phyloP scores from a whole-genome alignment of 306 rosid species.

The Pterocarpus santalinus region DNA sequence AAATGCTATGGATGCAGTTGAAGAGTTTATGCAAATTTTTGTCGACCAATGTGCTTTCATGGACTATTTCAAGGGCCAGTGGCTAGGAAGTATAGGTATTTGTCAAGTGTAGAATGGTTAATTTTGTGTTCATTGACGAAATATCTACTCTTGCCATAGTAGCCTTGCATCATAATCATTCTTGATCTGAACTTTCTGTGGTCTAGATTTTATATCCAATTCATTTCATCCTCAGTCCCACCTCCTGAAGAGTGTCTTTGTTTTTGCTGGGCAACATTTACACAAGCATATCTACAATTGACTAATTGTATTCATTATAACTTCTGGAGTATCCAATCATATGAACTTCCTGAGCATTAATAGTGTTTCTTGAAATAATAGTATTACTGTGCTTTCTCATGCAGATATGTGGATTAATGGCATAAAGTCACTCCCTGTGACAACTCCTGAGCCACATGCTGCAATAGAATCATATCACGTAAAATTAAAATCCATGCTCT shows the following conservation, averaged over 20 bases:
- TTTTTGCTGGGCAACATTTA: slow-evolving; percentile 12
- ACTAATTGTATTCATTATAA: slow-evolving; percentile 1
- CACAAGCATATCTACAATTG: slow-evolving; percentile 22
- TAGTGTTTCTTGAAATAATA: slow-evolving; percentile 31
- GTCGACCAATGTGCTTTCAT: slow-evolving; percentile 78
- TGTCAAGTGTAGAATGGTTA: slow-evolving; percentile 36
- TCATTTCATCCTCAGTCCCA: slow-evolving; percentile 24
- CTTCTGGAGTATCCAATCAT: slow-evolving; percentile 21
- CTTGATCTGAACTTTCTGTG: slow-evolving; percentile 11
- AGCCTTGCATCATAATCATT: slow-evolving; percentile 33
- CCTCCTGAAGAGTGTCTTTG: not conserved
- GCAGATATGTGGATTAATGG: slow-evolving; percentile 77
- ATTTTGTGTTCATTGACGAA: slow-evolving; percentile 35
- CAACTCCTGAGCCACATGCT: slow-evolving; percentile 72
- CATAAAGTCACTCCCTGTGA: slow-evolving; percentile 65
- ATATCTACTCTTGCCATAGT: slow-evolving; percentile 9
- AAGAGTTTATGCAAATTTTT: slow-evolving; percentile 83
- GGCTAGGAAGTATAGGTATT: slow-evolving; percentile 75
- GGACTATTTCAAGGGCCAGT: slow-evolving; percentile 73
- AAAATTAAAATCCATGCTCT: slow-evolving; percentile 69
- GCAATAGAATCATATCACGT: slow-evolving; percentile 79
- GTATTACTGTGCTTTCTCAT: slow-evolving; percentile 46
- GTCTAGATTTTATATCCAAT: slow-evolving; percentile 28
- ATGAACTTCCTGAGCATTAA: slow-evolving; percentile 11
- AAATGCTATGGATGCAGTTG: slow-evolving; percentile 66